Evolutionary conservation across 805 yeast genomes (phyloP).

Genomic region (Candida caryicola): DNA sequence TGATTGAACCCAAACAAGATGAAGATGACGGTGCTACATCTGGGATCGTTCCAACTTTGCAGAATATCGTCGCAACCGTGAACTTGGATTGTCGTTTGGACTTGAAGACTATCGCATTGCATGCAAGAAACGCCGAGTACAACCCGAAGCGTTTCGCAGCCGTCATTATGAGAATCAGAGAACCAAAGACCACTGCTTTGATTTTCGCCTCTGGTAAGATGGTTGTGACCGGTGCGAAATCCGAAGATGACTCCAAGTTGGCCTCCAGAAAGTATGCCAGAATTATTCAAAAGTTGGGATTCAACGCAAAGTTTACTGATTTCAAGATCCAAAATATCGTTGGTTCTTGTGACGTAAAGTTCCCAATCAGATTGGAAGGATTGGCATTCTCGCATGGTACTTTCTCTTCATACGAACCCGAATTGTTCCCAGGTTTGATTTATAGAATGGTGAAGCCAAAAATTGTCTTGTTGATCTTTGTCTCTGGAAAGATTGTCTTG

Average conservation of each 20-base stretch:
- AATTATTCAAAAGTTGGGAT: constrained; percentile 95
- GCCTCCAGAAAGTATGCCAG: constrained; percentile 98
- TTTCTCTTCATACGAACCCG: constrained; percentile 98
- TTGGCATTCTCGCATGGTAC: constrained; percentile 97
- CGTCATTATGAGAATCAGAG: constrained; percentile 98
- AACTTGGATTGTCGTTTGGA: constrained; percentile 94
- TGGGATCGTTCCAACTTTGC: constrained; percentile 93
- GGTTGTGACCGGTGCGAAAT: constrained; percentile 99
- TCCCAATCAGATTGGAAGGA: constrained; percentile 96
- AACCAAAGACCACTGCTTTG: constrained; percentile 96
- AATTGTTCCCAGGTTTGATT: constrained; percentile 94
- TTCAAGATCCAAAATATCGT: constrained; percentile 98
- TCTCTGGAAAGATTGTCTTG: constrained; percentile 93
- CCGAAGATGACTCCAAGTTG: constrained; percentile 96
- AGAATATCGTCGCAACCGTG: constrained; percentile 96
- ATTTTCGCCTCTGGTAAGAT: constrained; percentile 98
- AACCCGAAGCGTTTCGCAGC: constrained; percentile 99
- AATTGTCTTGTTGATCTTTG: constrained; percentile 92
- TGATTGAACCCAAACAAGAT: constrained; percentile 40
- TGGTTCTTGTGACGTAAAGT: constrained; percentile 97
- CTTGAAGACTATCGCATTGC: constrained; percentile 93
- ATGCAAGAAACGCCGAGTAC: constrained; percentile 98
- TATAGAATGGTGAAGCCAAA: constrained; percentile 99
- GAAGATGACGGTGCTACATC: constrained; percentile 76
- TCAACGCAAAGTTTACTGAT: constrained; percentile 96